phyloP scores from a whole-genome alignment of 768 basidiomycete genomes.

The Mrakia gelida region DNA sequence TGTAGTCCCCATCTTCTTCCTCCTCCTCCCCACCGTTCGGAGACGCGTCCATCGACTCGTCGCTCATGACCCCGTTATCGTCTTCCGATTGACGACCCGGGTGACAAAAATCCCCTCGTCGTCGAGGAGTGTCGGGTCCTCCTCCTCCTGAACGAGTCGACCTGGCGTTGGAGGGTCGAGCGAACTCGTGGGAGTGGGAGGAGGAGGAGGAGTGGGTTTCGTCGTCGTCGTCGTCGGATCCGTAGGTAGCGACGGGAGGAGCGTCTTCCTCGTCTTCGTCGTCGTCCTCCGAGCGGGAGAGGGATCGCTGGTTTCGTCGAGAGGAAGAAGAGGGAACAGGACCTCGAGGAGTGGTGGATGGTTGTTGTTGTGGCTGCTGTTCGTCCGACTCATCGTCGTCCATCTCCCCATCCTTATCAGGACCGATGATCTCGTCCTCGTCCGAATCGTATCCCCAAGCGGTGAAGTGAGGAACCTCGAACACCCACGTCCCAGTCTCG shows the following conservation, averaged over 20 bases:
- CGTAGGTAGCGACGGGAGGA: conserved; percentile 16
- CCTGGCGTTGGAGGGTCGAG: not conserved
- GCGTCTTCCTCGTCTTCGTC: conserved; percentile 18
- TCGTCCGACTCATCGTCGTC: not conserved
- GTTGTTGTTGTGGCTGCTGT: not conserved
- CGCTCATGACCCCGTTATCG: conserved; percentile 10
- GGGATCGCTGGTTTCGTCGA: not conserved
- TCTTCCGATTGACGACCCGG: conserved; percentile 19
- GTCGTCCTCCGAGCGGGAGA: not conserved
- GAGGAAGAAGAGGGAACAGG: conserved; percentile 11
- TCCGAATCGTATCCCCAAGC: conserved; percentile 41
- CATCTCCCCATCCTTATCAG: not conserved
- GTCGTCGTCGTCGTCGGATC: conserved; percentile 25
- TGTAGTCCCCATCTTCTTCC: conserved; percentile 22
- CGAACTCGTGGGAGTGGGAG: not conserved
- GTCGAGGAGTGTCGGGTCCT: not conserved
- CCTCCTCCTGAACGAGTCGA: no score
- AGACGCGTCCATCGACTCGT: conserved; percentile 20
- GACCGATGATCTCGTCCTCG: conserved; percentile 37
- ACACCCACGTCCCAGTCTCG: conserved; percentile 82
- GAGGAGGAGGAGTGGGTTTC: not conserved
- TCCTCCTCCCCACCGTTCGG: not conserved
- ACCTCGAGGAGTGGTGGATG: not conserved
- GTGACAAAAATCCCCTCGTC: conserved; percentile 2
- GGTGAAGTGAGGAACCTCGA: conserved; percentile 84